Conservation (phyloP, 2,329 filamentous ascomycete genomes). For the Monosporascus sp. region DNA sequence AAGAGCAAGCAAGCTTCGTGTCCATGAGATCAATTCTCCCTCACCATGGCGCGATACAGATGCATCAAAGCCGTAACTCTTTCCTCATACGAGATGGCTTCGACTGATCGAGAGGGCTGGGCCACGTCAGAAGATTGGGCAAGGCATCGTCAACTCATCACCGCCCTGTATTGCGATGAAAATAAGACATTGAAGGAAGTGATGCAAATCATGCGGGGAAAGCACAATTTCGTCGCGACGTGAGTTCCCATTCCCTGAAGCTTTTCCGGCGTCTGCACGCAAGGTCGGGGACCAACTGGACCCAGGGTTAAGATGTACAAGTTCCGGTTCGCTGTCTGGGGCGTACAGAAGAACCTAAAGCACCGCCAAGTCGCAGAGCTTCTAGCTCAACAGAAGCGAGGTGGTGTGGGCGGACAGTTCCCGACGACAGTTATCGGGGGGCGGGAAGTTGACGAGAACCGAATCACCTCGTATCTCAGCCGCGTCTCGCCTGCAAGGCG, state of each 20-base stretch:
- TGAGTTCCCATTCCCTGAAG: constrained; percentile 6
- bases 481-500: constrained; percentile 10
- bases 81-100: not conserved
- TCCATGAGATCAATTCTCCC: not conserved
- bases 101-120: constrained; percentile 5
- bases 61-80: not conserved
- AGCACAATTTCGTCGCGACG: constrained; percentile 18
- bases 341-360: constrained; percentile 17
- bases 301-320: constrained; percentile 19
- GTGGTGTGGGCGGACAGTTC: constrained; percentile 11
- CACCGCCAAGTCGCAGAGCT: constrained; percentile 13
- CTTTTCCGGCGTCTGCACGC: not conserved
- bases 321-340: constrained; percentile 17
- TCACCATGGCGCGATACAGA: not conserved
- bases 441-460: constrained; percentile 11
- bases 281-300: constrained; percentile 2
- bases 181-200: constrained; percentile 18
- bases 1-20: not conserved
- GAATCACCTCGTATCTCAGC: constrained; percentile 12
- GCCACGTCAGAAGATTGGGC: constrained; percentile 15
- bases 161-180: constrained; percentile 14
- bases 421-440: constrained; percentile 10
- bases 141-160: constrained; percentile 14
- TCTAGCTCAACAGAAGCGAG: constrained; percentile 9
- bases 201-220: constrained; percentile 15